These are phyloP conservation scores for Fomitopsis palustris DNA, from an alignment of 1,284 basidiomycete genomes.

Conservation along the genomic window DNA sequence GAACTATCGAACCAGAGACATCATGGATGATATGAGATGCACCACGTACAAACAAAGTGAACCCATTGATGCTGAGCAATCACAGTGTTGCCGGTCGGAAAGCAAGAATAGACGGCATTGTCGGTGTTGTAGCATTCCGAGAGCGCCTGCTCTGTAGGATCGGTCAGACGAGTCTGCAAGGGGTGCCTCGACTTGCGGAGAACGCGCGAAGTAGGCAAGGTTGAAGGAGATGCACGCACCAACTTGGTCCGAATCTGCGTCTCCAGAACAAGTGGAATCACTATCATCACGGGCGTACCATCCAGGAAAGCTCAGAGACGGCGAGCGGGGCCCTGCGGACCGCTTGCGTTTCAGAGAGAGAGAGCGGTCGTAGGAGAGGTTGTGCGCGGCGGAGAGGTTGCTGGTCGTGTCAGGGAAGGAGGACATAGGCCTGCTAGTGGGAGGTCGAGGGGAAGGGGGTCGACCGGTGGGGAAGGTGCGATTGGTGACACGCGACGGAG, in stretches of 20 bases:
- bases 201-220: constrained; percentile 10
- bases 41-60: constrained; percentile 63
- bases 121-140: constrained; percentile 39
- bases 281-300: constrained; percentile 9
- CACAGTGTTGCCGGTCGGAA: constrained; percentile 46
- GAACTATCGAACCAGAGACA: constrained; percentile 4
- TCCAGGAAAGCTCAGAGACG: constrained; percentile 10
- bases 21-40: constrained; percentile 1
- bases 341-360: constrained; percentile 27
- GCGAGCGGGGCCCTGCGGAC: constrained; percentile 9
- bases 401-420: constrained; percentile 25
- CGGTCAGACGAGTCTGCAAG: neutral
- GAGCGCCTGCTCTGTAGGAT: constrained; percentile 29
- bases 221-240: constrained; percentile 28
- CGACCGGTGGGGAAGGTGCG: constrained; percentile 9
- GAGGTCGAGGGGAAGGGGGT: constrained; percentile 14
- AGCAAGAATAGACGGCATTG: constrained; percentile 72
- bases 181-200: neutral
- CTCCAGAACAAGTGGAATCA: neutral
- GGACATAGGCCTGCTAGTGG: constrained; percentile 29
- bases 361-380: constrained; percentile 26
- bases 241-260: constrained; percentile 37
- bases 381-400: constrained; percentile 36
- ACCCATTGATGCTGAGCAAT: constrained; percentile 69
- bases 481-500: constrained; percentile 15